Conservation (phyloP, 2,329 filamentous ascomycete species). For the Achaetomium macrosporum region DNA sequence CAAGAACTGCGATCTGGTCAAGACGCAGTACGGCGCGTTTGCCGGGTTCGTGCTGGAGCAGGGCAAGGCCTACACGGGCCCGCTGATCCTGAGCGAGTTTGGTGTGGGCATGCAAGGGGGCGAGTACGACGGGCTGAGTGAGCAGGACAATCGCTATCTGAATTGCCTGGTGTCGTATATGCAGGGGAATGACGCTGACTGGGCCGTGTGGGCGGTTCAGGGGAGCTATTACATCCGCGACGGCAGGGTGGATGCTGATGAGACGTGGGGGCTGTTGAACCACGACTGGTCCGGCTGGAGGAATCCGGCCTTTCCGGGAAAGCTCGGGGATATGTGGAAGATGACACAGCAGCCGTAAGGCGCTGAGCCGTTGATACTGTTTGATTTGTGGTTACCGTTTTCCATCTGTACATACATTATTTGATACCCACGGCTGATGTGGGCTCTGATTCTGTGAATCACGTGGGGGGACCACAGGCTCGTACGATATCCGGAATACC, state of each 20-base stretch:
- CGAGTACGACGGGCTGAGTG: conserved; percentile 34
- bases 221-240: conserved; percentile 55
- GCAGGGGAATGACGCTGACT: conserved; percentile 51
- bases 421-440: background rate
- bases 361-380: background rate
- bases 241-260: conserved; percentile 44
- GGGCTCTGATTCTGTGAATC: background rate
- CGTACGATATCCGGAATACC: too few species aligned
- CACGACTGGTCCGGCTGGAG: conserved; percentile 36
- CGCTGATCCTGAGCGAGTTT: conserved; percentile 55
- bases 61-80: conserved; percentile 42
- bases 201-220: conserved; percentile 53
- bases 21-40: conserved; percentile 40
- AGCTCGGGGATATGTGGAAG: conserved; percentile 36
- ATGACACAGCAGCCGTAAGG: conserved; percentile 33
- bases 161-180: conserved; percentile 48
- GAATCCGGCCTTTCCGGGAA: conserved; percentile 32
- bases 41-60: conserved; percentile 49
- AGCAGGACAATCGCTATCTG: conserved; percentile 44
- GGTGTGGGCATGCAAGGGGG: conserved; percentile 46
- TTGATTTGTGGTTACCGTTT: background rate
- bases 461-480: too few species aligned
- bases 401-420: background rate
- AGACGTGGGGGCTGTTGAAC: conserved; percentile 42
- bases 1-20: conserved; percentile 39